Conservation (phyloP, 139 green algal species). For the Micractinium conductrix region DNA sequence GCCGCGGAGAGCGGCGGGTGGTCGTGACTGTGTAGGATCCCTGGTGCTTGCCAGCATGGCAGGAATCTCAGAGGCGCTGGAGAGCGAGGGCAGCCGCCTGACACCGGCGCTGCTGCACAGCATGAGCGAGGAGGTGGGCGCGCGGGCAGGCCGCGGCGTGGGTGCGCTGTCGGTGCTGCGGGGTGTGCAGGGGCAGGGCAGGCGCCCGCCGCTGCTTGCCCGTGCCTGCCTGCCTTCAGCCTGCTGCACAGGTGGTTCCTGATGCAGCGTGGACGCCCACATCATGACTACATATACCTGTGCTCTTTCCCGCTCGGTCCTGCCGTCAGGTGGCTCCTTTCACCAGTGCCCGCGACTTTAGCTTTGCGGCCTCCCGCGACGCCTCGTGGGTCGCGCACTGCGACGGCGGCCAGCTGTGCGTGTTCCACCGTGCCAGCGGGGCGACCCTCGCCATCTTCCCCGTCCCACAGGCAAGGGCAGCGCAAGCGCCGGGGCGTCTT, state of each 20-base stretch:
- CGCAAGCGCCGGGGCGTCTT: no score
- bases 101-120: slow-evolving; percentile 2
- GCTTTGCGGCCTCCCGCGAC: not conserved
- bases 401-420: not conserved
- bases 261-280: not conserved
- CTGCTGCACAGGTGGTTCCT: not conserved
- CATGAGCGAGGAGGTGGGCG: slow-evolving; percentile 4
- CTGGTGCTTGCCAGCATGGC: slow-evolving; percentile 16
- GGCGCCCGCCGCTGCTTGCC: not conserved
- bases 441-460: not conserved
- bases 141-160: no score
- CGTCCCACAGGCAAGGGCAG: not conserved
- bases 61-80: not conserved
- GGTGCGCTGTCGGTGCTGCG: no score
- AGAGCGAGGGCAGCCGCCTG: slow-evolving; percentile 9
- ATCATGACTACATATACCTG: not conserved
- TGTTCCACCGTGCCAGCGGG: not conserved
- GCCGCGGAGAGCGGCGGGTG: not conserved
- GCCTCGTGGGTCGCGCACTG: not conserved
- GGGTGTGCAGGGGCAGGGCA: not conserved
- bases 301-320: not conserved
- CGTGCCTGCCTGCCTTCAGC: not conserved
- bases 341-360: not conserved
- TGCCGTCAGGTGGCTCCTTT: slow-evolving; percentile 6
- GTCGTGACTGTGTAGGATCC: not conserved